Evolutionary conservation across 2,329 filamentous ascomycete genomes (phyloP).

Genomic region (Cadophora sp.): DNA sequence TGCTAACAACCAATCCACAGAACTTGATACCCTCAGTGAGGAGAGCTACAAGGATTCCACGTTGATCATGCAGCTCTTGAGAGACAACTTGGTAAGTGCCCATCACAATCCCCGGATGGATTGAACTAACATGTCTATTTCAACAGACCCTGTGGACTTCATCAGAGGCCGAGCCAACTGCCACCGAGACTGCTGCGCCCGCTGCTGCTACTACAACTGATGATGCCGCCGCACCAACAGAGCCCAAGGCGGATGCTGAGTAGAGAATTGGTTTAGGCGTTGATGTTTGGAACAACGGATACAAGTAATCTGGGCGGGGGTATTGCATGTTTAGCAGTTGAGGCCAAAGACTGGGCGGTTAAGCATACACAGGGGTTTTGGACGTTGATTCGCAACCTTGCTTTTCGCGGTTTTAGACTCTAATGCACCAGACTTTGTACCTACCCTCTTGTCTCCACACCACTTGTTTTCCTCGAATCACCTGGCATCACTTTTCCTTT

Average conservation of each 20-base stretch:
- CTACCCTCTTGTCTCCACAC: conserved; percentile 32
- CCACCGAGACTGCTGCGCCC: conserved; percentile 62
- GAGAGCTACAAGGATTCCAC: conserved; percentile 99
- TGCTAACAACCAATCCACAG: conserved; percentile 34
- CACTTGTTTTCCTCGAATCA: conserved; percentile 6
- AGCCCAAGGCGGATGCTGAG: conserved; percentile 44
- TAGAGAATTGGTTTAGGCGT: conserved; percentile 44
- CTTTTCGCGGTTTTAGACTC: conserved; percentile 44
- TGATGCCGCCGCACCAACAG: conserved; percentile 56
- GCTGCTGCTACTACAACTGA: conserved; percentile 56
- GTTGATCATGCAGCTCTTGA: conserved; percentile 98
- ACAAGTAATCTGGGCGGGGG: conserved; percentile 40
- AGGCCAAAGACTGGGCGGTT: conserved; percentile 36
- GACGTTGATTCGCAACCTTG: conserved; percentile 42
- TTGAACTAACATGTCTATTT: conserved; percentile 19
- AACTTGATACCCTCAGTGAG: conserved; percentile 96
- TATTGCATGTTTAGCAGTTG: conserved; percentile 44
- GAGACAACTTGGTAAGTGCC: conserved; percentile 77
- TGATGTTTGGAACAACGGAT: conserved; percentile 44
- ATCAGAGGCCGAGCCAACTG: conserved; percentile 89
- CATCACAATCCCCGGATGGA: not conserved
- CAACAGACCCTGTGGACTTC: conserved; percentile 96
- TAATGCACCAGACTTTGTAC: conserved; percentile 43
- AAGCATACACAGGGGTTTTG: conserved; percentile 40
- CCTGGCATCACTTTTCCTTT: conserved; percentile 23